Conservation (phyloP, 2,329 filamentous ascomycete species). For the Pezicula rhizophila region DNA sequence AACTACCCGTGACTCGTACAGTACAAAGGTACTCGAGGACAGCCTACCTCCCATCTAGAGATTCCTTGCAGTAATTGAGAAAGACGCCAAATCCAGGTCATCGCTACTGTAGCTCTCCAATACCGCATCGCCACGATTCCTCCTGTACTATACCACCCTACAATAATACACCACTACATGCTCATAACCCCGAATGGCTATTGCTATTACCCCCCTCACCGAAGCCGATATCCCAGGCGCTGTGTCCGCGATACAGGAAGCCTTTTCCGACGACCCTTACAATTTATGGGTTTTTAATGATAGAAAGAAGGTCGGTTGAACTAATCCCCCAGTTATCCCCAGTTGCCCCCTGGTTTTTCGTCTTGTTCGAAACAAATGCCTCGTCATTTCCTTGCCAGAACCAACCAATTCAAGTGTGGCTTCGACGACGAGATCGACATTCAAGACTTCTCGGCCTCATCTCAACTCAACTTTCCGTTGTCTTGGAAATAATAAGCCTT, state of each 20-base stretch:
- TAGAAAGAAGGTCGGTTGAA: conserved; percentile 41
- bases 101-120: background rate
- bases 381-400: conserved; percentile 1
- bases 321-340: background rate
- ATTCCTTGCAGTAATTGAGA: too few relatives aligned
- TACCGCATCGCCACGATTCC: too few relatives aligned
- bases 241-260: conserved; percentile 59
- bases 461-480: too few relatives aligned
- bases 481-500: too few relatives aligned
- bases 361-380: background rate
- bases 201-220: conserved; percentile 50
- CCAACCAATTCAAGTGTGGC: too few relatives aligned
- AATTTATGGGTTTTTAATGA: conserved; percentile 59
- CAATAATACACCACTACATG: too few relatives aligned
- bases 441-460: too few relatives aligned
- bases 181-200: conserved; percentile 32
- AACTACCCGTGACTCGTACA: too few relatives aligned
- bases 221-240: conserved; percentile 57
- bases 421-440: too few relatives aligned
- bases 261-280: conserved; percentile 62
- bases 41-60: too few relatives aligned
- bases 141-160: too few relatives aligned
- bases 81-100: background rate
- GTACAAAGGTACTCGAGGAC: too few relatives aligned
- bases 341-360: background rate